Base-by-base conservation (phyloP, 2,329 filamentous ascomycete species). In the Penicillium palitans region DNA sequence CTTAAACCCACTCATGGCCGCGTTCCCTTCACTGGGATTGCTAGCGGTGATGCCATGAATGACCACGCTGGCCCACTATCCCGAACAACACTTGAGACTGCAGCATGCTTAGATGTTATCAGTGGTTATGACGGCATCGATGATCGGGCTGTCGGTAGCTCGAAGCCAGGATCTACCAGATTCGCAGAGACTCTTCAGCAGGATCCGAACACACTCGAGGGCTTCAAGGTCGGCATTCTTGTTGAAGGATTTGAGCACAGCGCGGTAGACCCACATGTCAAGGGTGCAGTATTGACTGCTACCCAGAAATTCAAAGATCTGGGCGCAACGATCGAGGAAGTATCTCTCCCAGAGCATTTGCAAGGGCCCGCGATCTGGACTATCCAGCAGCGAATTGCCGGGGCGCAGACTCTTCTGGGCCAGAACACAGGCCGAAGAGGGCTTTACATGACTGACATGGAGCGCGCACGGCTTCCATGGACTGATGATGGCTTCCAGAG, bases 1-100 rank as follows among this genome's bases (percentile, higher is more conserved):
- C 69, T 84, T 25, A 84, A 84, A 61, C 81, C 83, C 0, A 84
- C 81, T 0, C 76, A 80, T 55, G 78, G 80, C 0, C 70, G 83
- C 0, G 75, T 85, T 0, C 82, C 83, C 0, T 84, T 78, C 52
- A 84, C 79, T 0, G 82, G 80, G 0, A 75, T 81, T 46, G 74
- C 76, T 2, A 79, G 76, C 40, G 78, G 80, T 0, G 80, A 83
- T 57, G 75, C 81, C 0, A 76, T 81, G 2, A 79, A 83, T 42
- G 83, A 85, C 59, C 81, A 84, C 61, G 73, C 72, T 0, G 80
- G 80, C 0, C 79, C 80, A 0, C 71, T 83, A 40, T 70, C 79
- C 0, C 67, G 70, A 4, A 78, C 71, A 1, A 74, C 80, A 0
- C 59, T 71, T 4, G 79, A 82, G 17, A 69, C 70, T 24, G 79